Conservation (phyloP, 148 eudicot species). For the Pouteria glomerata region DNA sequence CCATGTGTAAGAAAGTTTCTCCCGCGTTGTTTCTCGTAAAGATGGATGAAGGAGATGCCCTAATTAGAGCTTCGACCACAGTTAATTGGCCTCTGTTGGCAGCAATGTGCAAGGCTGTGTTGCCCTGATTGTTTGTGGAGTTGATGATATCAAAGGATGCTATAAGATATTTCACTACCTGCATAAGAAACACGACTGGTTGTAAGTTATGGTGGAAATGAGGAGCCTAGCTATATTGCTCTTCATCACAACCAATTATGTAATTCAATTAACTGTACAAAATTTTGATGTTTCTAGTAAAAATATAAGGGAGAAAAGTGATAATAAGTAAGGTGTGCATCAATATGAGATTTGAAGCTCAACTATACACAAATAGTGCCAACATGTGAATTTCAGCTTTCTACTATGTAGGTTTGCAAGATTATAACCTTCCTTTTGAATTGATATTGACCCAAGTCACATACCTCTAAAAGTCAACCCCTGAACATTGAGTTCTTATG, state of each 20-base stretch:
- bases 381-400: neutral
- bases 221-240: neutral
- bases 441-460: too few species aligned
- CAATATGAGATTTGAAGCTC: too few species aligned
- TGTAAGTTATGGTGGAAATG: neutral
- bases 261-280: neutral
- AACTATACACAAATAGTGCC: neutral
- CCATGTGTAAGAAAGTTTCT: conserved; percentile 77
- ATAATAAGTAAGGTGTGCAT: too few species aligned
- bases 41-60: conserved; percentile 56
- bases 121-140: conserved; percentile 70
- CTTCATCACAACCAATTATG: neutral
- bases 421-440: neutral
- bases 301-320: too few species aligned
- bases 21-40: conserved; percentile 56
- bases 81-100: conserved; percentile 78
- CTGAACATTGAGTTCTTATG: too few species aligned
- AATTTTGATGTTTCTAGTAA: neutral
- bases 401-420: neutral
- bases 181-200: conserved; percentile 18
- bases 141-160: conserved; percentile 53
- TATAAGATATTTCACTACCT: conserved; percentile 69
- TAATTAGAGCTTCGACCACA: conserved; percentile 65
- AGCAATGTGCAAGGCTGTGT: conserved; percentile 83
- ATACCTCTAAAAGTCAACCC: too few species aligned